Percentiles rank a stretch among this genome's conserved stretches.
Conservation (phyloP, 1,284 basidiomycete genomes). For the Pascua sp. region DNA sequence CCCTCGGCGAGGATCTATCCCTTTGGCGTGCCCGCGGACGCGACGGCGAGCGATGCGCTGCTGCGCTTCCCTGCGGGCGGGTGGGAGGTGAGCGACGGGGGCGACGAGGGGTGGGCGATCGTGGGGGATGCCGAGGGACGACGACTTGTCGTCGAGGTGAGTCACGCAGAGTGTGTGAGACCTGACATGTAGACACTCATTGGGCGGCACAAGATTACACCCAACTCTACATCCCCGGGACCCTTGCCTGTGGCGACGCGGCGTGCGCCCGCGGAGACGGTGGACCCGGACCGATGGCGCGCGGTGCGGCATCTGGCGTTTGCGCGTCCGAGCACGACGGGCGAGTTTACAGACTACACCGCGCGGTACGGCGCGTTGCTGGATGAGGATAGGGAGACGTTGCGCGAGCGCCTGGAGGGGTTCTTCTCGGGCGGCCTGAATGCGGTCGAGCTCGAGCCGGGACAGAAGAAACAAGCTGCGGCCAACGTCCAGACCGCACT, state of each 20-base stretch:
- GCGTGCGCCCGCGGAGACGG: constrained; percentile 7
- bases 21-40: constrained; percentile 28
- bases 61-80: constrained; percentile 54
- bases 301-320: constrained; percentile 69
- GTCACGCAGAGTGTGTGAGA: constrained; percentile 11
- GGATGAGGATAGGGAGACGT: constrained; percentile 67
- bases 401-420: constrained; percentile 9
- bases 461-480: constrained; percentile 39
- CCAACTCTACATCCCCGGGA: constrained; percentile 59
- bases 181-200: constrained; percentile 58
- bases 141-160: constrained; percentile 62
- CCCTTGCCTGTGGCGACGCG: constrained; percentile 62
- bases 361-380: constrained; percentile 81
- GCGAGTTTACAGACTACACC: constrained; percentile 86
- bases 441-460: constrained; percentile 28
- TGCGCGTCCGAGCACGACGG: constrained; percentile 60
- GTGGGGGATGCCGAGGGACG: constrained; percentile 56
- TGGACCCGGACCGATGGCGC: constrained; percentile 22
- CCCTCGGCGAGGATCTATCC: constrained; percentile 30
- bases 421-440: neutral
- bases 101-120: constrained; percentile 65
- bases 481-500: constrained; percentile 52
- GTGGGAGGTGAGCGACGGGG: constrained; percentile 58
- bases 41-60: constrained; percentile 21
- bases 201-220: constrained; percentile 64